Conservation (phyloP, 148 eudicot species). For the Amaranthus hypochondriacus region DNA sequence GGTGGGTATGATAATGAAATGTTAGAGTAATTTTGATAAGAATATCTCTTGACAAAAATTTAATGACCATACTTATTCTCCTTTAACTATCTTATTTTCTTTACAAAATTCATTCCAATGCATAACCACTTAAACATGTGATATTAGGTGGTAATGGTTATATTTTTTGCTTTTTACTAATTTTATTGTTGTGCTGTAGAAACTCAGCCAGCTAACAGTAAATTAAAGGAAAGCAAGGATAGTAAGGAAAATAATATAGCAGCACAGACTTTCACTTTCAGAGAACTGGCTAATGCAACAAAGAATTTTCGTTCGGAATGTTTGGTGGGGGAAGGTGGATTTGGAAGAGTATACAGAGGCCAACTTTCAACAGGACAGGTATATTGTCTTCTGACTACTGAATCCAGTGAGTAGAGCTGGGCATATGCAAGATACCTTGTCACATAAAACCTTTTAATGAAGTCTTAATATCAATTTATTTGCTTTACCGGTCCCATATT, state of each 20-base stretch:
- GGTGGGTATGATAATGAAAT: too few relatives aligned
- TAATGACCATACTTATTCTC: too few relatives aligned
- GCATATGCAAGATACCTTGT: too few relatives aligned
- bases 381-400: neutral
- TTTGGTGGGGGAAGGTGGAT: slow-evolving; percentile 66
- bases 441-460: too few relatives aligned
- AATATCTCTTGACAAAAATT: too few relatives aligned
- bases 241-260: slow-evolving; percentile 38
- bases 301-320: slow-evolving; percentile 64
- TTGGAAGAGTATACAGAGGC: slow-evolving; percentile 71
- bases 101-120: too few relatives aligned
- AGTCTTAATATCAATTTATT: too few relatives aligned
- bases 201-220: slow-evolving; percentile 20
- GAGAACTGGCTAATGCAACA: slow-evolving; percentile 65
- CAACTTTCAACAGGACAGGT: slow-evolving; percentile 50
- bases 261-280: slow-evolving; percentile 62
- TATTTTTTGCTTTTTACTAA: neutral
- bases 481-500: too few relatives aligned
- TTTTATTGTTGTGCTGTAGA: slow-evolving; percentile 17
- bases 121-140: too few relatives aligned
- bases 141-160: neutral
- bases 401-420: too few relatives aligned
- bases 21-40: too few relatives aligned
- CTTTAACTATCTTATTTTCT: too few relatives aligned
- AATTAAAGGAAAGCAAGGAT: slow-evolving; percentile 20